phyloP scores from a whole-genome alignment of 352 stramenopile genomes.

The Pilasporangium apinafurcum region DNA sequence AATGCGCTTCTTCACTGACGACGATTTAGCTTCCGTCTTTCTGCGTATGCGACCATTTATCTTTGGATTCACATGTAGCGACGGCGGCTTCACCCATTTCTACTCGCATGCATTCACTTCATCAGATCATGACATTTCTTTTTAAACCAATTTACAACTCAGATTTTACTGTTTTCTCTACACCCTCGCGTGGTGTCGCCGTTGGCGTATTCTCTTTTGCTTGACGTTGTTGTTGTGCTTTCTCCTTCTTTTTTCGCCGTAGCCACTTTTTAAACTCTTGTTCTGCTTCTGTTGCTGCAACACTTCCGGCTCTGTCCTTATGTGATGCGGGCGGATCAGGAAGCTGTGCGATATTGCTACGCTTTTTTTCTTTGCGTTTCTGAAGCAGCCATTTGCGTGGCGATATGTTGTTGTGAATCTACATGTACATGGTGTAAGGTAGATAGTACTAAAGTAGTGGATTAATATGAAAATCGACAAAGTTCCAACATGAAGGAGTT shows the following conservation, averaged over 20 bases:
- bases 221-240: neutral
- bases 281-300: neutral
- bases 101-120: too few species aligned
- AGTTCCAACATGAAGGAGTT: conserved; percentile 40
- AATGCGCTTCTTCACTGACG: neutral
- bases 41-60: conserved; percentile 9
- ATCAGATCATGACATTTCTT: too few species aligned
- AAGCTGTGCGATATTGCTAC: neutral
- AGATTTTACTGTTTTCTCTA: neutral
- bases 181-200: conserved; percentile 1
- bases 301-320: too few species aligned
- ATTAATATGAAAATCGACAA: neutral
- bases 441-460: neutral
- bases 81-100: conserved; percentile 27
- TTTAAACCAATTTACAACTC: too few species aligned
- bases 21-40: conserved; percentile 4
- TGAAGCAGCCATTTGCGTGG: conserved; percentile 38
- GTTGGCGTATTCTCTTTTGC: conserved; percentile 12
- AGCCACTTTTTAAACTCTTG: conserved; percentile 47
- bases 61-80: conserved; percentile 44
- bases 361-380: conserved; percentile 10
- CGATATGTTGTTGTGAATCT: conserved; percentile 42
- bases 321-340: too few species aligned
- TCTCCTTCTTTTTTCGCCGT: conserved; percentile 20
- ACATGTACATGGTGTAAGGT: neutral